Conservation (phyloP, 208 protist genomes). For the Acanthamoeba divionensis region DNA sequence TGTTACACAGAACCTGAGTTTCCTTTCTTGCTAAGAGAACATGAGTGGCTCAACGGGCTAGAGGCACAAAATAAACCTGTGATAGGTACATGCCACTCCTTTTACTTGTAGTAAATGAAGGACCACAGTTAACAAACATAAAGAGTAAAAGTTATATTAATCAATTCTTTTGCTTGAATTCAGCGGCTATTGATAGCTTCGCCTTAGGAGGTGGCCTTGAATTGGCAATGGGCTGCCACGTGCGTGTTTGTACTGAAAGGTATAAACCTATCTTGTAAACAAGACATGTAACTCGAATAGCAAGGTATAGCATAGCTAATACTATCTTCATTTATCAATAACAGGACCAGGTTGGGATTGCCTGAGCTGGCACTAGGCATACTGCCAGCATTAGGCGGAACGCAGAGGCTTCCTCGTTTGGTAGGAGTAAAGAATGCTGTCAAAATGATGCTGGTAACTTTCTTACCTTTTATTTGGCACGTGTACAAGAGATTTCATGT, state of each 20-base stretch:
- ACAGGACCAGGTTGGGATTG: constrained; percentile 77
- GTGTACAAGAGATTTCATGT: neutral
- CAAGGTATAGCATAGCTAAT: too few species aligned
- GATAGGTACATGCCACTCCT: too few species aligned
- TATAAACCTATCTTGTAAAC: neutral
- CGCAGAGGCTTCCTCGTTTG: constrained; percentile 80
- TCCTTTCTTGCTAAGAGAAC: neutral
- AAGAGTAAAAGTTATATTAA: too few species aligned
- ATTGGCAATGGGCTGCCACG: constrained; percentile 84
- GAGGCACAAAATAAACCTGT: neutral
- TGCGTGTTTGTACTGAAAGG: constrained; percentile 72
- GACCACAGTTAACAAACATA: too few species aligned
- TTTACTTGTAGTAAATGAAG: too few species aligned
- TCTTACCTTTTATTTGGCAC: constrained; percentile 72
- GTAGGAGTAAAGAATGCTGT: constrained; percentile 85
- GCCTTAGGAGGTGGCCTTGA: constrained; percentile 89
- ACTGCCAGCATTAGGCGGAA: constrained; percentile 84
- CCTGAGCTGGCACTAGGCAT: constrained; percentile 87
- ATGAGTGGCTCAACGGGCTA: neutral
- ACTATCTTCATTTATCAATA: neutral
- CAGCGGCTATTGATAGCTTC: constrained; percentile 82
- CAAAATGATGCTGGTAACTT: constrained; percentile 85
- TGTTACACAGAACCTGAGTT: too few species aligned
- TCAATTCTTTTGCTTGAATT: too few species aligned
- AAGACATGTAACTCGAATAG: too few species aligned